Base-by-base conservation (phyloP, 2,329 filamentous ascomycete species). In the Cryphonectria nitschkei region DNA sequence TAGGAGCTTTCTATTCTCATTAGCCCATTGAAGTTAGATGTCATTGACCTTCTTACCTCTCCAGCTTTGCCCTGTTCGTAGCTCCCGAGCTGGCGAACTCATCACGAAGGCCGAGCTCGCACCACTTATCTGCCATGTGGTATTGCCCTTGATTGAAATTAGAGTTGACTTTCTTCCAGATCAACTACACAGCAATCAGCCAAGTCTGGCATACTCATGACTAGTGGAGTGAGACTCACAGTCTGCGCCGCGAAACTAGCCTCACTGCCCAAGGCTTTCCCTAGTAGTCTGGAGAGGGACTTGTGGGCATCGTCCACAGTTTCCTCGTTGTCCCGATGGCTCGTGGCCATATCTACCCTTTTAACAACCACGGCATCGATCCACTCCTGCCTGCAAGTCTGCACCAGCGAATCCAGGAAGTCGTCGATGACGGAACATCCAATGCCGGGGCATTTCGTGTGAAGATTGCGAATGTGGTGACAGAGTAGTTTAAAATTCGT, bases 121-220 rank as follows among this genome's bases (percentile, higher is more conserved):
- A 97, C 94, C 93, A 98, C 66, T 83, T 80, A 73, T 91, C 87
- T 1, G 91, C 87, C 19, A 83, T 74, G 2, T 84, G 81, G 68
- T 86, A 87, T 22, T 88, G 81, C 1, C 84, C 82, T 43, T 87
- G 84, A 0, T 80, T 81, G 73, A 88, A 89, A 19, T 84, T 83
- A 0, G 83, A 80, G 67, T 94, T 92, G n/a, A 93, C 84, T 37
- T 86, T 87, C 80, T 94, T 96, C 94, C 94, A 98, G 3, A 97
- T 81, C 3, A 97, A 79, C 92, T 95, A 72, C 76, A 29, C 26
- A 32, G 16, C 29, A 43, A 29, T 74, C 29, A 74, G 72, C 11
- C 7, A 62, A 22, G 32, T 50, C 50, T 60, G 46, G n/a, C 60
- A 22, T 32, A 14, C 54, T 9, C n/a, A 1, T 19, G 22, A 39